Percentiles rank a stretch among this genome's conserved stretches.
Evolutionary conservation across 1,139 yeast genomes (phyloP).

Genomic region (Kurtzmaniella quercitrusa): DNA sequence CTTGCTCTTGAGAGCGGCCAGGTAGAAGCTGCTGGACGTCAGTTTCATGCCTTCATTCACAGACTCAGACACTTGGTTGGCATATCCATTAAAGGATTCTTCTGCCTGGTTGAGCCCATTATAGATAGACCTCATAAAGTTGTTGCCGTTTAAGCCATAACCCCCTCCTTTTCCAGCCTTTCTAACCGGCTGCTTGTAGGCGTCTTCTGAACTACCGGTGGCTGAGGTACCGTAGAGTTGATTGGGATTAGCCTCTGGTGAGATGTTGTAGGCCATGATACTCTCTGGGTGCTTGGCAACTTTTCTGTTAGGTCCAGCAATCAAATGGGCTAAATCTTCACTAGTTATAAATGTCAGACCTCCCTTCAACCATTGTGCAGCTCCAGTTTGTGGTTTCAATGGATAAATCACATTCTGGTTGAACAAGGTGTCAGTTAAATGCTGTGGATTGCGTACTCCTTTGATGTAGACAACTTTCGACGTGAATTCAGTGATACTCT

Average conservation of each 20-base stretch:
- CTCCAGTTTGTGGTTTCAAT: constrained; percentile 73
- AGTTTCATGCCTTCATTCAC: constrained; percentile 50
- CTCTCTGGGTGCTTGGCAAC: constrained; percentile 53
- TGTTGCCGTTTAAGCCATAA: constrained; percentile 23
- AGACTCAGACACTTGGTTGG: constrained; percentile 49
- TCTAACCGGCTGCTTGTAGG: constrained; percentile 49
- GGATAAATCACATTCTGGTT: constrained; percentile 63
- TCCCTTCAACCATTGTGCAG: constrained; percentile 87
- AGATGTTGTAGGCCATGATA: constrained; percentile 50
- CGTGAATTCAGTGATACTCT: constrained; percentile 51
- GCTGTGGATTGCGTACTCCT: constrained; percentile 25
- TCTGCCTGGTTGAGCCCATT: constrained; percentile 52
- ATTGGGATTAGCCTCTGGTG: constrained; percentile 43
- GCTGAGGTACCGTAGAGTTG: constrained; percentile 19
- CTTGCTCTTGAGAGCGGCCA: constrained; percentile 49
- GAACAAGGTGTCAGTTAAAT: constrained; percentile 49
- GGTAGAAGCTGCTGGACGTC: constrained; percentile 47
- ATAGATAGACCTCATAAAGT: constrained; percentile 47
- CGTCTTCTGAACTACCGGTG: background rate
- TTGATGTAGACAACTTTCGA: constrained; percentile 33
- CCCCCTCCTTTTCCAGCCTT: constrained; percentile 28
- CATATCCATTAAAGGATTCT: constrained; percentile 55
- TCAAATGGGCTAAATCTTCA: constrained; percentile 53
- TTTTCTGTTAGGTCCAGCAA: constrained; percentile 60
- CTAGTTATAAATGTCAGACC: constrained; percentile 50